Evolutionary conservation across 108 stramenopile species (phyloP), one percentile per base, ranked within the genome.

Genomic region (Pseudonitzschia pungens): DNA sequence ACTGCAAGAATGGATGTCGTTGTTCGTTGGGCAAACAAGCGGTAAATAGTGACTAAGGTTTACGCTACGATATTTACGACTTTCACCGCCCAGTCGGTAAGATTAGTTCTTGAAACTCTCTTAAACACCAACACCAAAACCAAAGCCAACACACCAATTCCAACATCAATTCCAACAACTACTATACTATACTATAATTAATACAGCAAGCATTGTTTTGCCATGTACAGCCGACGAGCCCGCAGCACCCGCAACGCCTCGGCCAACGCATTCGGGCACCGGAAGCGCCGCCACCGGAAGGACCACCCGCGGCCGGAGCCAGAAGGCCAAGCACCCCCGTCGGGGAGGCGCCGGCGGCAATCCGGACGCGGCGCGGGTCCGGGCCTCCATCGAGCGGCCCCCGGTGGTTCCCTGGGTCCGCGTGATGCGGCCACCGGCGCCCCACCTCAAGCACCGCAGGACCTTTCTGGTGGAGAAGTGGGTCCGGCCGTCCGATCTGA

Each of bases 221-320:
- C 36, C 36, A 58, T 58, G 57, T 58, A 58, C 29, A 58, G 57
- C 57, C 57, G 57, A 58, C 57, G 57, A 58, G 24, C 15, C 21
- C 57, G 57, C 26, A 58, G 57, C 29, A 58, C 57, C 57, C 57
- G 57, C 28, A 58, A 31, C 16, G 57, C 26, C 27, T 21, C 57
- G 27, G 29, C 24, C 57, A 58, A 22, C 57, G 1, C 12, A 56
- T 56, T 11, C 55, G 20, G 10, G 9, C 50, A 10, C 50, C 50
- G 27, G 4, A 15, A 54, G 24, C 24, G 53, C 53, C 24, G 36
- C 36, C 50, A 51, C 16, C 50, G 50, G 7, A 8, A 22, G 57
- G 16, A 58, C 57, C 15, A 58, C 57, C 26, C 57, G 57, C 26
- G 57, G 57, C 29, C 57, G 57, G 57, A 58, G 24, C 57, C 21